These are phyloP conservation scores for Petasospora rhodanensis DNA, from an alignment of 1,139 yeast species.

Conservation along the genomic window DNA sequence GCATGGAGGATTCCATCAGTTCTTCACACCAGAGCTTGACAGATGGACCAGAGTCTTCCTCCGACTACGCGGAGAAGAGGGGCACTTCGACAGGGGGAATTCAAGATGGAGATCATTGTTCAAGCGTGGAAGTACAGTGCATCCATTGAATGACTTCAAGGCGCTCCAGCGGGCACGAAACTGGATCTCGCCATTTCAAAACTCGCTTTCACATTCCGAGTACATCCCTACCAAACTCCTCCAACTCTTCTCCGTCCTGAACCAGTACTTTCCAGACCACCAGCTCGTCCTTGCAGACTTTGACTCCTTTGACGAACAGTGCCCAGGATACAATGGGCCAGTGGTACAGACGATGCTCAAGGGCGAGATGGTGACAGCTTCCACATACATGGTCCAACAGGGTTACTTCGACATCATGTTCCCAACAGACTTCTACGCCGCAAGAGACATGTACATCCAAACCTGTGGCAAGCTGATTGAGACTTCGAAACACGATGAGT, in stretches of 20 bases:
- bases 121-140: conserved; percentile 1
- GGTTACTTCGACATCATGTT: conserved; percentile 87
- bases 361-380: conserved; percentile 42
- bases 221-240: conserved; percentile 74
- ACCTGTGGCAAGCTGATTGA: conserved; percentile 59
- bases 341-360: conserved; percentile 78
- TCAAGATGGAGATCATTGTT: conserved; percentile 3
- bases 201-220: conserved; percentile 68
- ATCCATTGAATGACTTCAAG: conserved; percentile 21
- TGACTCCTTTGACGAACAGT: conserved; percentile 54
- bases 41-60: conserved; percentile 49
- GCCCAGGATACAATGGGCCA: conserved; percentile 69
- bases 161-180: conserved; percentile 27
- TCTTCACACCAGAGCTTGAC: conserved; percentile 66
- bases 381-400: conserved; percentile 76
- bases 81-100: conserved; percentile 1
- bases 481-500: conserved; percentile 58
- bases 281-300: conserved; percentile 72
- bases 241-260: conserved; percentile 61
- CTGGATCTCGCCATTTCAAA: conserved; percentile 54
- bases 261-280: conserved; percentile 70
- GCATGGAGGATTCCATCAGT: conserved; percentile 73
- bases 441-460: conserved; percentile 57
- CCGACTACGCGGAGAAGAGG: conserved; percentile 18
- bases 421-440: conserved; percentile 70